These are phyloP conservation scores for Setomelanomma holmii DNA, from an alignment of 2,329 filamentous ascomycete species.

Conservation along the genomic window DNA sequence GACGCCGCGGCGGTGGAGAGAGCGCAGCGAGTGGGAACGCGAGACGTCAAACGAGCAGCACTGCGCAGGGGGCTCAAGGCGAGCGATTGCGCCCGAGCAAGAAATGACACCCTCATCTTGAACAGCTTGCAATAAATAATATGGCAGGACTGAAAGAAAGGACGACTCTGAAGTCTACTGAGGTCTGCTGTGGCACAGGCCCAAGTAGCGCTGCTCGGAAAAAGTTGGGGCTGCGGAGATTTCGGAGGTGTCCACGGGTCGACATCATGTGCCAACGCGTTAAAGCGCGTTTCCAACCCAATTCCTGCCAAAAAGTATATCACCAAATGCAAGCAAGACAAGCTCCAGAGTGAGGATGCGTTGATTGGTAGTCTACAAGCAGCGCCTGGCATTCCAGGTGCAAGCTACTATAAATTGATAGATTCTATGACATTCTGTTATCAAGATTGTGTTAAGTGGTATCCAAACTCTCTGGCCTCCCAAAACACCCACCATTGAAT, in stretches of 20 bases:
- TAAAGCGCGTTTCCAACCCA: background rate
- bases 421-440: background rate
- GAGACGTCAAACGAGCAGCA: constrained; percentile 30
- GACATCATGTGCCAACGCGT: constrained; percentile 28
- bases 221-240: constrained; percentile 37
- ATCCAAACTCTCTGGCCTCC: constrained; percentile 29
- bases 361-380: constrained; percentile 25
- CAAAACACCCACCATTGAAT: constrained; percentile 38
- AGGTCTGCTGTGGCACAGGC: constrained; percentile 29
- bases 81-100: constrained; percentile 44
- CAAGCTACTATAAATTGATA: constrained; percentile 10
- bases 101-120: constrained; percentile 45
- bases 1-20: constrained; percentile 41
- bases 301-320: no score
- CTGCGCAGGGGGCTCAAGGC: constrained; percentile 38
- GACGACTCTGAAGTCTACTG: constrained; percentile 36
- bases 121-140: constrained; percentile 14
- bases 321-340: background rate
- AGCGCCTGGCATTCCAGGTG: constrained; percentile 6
- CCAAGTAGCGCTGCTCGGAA: constrained; percentile 21
- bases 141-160: constrained; percentile 26
- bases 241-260: constrained; percentile 32
- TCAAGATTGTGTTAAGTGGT: constrained; percentile 9
- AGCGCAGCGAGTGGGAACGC: constrained; percentile 38
- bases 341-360: constrained; percentile 16